Evolutionary conservation across 306 rosid genomes (phyloP), one percentile per base, ranked within the genome.

Genomic region (Prunus dulcis): DNA sequence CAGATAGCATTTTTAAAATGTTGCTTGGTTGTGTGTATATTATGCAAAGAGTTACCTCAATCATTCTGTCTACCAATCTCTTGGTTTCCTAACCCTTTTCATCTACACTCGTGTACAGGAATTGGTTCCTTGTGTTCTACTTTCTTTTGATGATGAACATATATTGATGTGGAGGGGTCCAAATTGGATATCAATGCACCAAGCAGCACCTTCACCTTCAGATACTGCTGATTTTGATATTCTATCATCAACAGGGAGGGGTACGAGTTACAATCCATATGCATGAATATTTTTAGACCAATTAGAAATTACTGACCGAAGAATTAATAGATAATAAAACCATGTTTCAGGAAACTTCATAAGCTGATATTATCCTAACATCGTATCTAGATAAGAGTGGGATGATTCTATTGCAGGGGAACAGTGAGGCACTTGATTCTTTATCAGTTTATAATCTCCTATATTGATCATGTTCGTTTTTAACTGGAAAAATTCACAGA

Each of bases 51-150:
- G 30, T 71, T 68, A 61, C 70, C 22, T 66, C 72, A 78, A 38
- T 76, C 66, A 69, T 81, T 74, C 51, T 58, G 76, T 57, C 25
- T 22, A 9, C 45, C 43, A 6, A 58, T 51, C 43, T 60, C 77
- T 18, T 61, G 0, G 20, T 45, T 43, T 74, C 20, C 75, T 80
- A 72, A 81, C 75, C 64, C 18, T 66, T 70, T 72, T 64, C 67
- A 20, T 80, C 71, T 78, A 64, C 78, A 61, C 50, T 76, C 79
- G 50, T 78, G 83, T 47, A 49, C 90, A 95, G 98, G 99, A 92
- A 77, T 84, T 92, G 96, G 97, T 95, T 84, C 99, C 98, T 78
- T 95, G 96, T 79, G 98, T 92, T 74, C 82, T 95, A 51, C 79
- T 92, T 66, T 95, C 99, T 63, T 95, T 95, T 79, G 98, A 95